Evolutionary conservation across 139 green algal genomes (phyloP).

Genomic region (Dunaliella primolecta): DNA sequence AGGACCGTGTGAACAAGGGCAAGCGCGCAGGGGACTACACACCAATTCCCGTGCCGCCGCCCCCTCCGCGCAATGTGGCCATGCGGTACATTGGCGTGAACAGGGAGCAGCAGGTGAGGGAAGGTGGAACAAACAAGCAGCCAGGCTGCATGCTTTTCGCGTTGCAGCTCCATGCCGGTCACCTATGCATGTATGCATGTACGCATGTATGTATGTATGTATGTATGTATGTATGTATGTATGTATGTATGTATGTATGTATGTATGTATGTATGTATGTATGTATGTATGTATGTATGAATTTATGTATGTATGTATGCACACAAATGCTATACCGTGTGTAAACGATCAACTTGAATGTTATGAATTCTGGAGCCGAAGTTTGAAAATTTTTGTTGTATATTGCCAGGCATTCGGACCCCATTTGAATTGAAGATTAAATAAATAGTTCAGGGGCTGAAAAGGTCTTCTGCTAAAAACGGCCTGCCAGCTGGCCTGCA

Average conservation of each 20-base stretch:
- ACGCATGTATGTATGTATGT: neutral
- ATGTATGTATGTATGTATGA: constrained; percentile 22
- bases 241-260: constrained; percentile 17
- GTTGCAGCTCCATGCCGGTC: too few relatives aligned
- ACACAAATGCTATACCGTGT: too few relatives aligned
- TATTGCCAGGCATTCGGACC: too few relatives aligned
- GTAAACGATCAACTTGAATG: too few relatives aligned
- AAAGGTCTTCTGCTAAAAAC: too few relatives aligned
- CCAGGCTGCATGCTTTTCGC: too few relatives aligned
- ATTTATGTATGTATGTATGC: constrained; percentile 19
- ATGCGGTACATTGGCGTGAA: neutral
- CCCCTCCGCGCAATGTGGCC: neutral
- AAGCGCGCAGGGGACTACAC: neutral
- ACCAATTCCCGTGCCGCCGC: neutral
- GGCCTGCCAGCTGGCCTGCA: too few relatives aligned
- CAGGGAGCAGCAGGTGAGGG: neutral
- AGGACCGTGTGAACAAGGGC: neutral
- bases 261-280: constrained; percentile 12
- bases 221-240: constrained; percentile 16
- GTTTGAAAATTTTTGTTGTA: too few relatives aligned
- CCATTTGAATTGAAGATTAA: too few relatives aligned
- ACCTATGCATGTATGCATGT: neutral
- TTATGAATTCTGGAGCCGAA: too few relatives aligned
- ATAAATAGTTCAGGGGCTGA: too few relatives aligned
- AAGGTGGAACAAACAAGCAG: too few relatives aligned